These are phyloP conservation scores for Groenewaldozyma tartarivorans DNA, from an alignment of 805 yeast genomes.

Conservation along the genomic window DNA sequence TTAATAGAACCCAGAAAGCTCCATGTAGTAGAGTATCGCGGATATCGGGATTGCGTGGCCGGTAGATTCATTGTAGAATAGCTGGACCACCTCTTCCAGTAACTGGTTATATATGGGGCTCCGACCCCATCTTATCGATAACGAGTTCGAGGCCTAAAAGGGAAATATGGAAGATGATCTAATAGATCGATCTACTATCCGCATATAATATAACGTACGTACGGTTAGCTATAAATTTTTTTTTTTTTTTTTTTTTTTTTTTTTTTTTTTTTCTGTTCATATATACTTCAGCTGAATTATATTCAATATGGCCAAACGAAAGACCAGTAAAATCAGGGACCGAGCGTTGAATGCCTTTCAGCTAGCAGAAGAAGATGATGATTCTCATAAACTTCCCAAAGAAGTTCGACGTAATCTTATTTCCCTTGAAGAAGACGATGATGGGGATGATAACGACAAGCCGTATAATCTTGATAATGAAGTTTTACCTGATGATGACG, in stretches of 20 bases:
- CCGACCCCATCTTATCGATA: too few species aligned
- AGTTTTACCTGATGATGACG: conserved; percentile 28
- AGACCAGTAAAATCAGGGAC: conserved; percentile 3
- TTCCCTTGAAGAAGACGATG: conserved; percentile 26
- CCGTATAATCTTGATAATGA: conserved; percentile 18
- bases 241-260: neutral
- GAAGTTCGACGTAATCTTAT: conserved; percentile 18
- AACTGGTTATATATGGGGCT: too few species aligned
- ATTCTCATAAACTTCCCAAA: conserved; percentile 7
- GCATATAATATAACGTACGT: too few species aligned
- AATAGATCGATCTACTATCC: too few species aligned
- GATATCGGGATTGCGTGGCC: too few species aligned
- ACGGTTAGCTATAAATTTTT: conserved; percentile 5
- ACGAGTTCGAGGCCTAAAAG: too few species aligned
- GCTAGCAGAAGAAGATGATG: conserved; percentile 36
- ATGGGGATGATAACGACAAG: conserved; percentile 14
- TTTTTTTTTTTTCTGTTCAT: neutral
- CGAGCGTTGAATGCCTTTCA: conserved; percentile 39
- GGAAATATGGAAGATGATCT: too few species aligned
- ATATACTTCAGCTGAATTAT: too few species aligned
- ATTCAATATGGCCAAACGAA: conserved; percentile 8
- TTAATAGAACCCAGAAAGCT: too few species aligned
- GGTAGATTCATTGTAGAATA: too few species aligned
- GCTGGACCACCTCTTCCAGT: too few species aligned
- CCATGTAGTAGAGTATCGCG: too few species aligned